Base-by-base conservation (phyloP, 1,139 yeast species). In the Magnusiomyces sp. region DNA sequence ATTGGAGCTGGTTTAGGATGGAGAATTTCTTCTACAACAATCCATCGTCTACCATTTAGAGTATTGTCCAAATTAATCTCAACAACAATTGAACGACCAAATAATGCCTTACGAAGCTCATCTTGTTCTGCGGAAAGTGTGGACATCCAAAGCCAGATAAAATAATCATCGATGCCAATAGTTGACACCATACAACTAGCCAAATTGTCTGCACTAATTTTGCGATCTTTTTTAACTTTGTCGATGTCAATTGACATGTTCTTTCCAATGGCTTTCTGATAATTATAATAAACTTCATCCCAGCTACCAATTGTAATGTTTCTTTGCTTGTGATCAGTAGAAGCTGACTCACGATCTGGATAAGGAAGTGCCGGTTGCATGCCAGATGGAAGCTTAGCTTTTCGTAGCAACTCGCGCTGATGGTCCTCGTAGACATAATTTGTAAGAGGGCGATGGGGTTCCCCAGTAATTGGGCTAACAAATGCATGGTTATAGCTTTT, bases 61-160 rank as follows among this genome's bases (percentile, higher is more conserved):
- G 61, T 61, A 6, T 61, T 57, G 38, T 56, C 52, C 9, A 62
- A 68, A 20, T 72, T 74, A 52, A 85, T 82, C 57, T 83, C 90
- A 4, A 83, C 76, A 5, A 88, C 86, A 50, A 87, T 72, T 0
- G 95, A 80, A 53, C 94, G 75, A 5, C 96, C 96, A 70, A 88
- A 88, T 1, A 81, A 66, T 33, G 76, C 75, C 63, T 84, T 84
- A 58, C 81, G 78, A 32, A 71, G 68, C 39, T 75, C 71, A 0
- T 89, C 80, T 62, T 86, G 87, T 60, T 88, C 96, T 42, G 81
- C 76, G 0, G 87, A 87, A 29, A 87, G 65, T 1, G 89, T 77
- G 2, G 89, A 80, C 58, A 87, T 71, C 96, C 96, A 88, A 0
- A 95, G 79, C 95, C 95, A 88, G 31, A 87, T 85, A 60, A 83